Evolutionary conservation across 805 yeast genomes (phyloP).

Genomic region (Saccharomyces eubayanus): DNA sequence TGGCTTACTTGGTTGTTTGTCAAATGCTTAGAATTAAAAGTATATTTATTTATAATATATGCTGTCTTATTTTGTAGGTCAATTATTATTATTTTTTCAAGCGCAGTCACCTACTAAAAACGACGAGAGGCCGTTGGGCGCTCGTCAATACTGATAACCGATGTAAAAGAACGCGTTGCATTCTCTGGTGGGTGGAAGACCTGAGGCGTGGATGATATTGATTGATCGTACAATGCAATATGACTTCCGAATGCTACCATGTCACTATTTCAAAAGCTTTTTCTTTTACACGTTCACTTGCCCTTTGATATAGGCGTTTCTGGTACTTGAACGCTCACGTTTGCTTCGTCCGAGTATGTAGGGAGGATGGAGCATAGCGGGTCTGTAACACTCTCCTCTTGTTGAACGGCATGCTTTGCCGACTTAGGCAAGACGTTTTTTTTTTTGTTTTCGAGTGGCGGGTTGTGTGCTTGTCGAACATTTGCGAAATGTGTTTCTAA

Average conservation of each 20-base stretch:
- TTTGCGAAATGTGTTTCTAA: constrained; percentile 5
- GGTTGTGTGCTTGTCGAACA: neutral
- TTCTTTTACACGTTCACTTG: neutral
- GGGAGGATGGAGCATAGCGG: neutral
- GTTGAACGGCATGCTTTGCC: neutral
- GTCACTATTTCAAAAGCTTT: neutral
- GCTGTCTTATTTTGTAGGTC: neutral
- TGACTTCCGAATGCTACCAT: neutral
- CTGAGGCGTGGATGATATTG: neutral
- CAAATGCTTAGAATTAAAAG: neutral
- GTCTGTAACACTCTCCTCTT: neutral
- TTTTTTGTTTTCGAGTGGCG: neutral
- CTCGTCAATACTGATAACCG: neutral
- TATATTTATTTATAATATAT: neutral
- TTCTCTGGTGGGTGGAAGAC: neutral
- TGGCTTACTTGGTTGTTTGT: neutral
- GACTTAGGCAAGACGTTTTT: neutral
- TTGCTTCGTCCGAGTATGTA: neutral
- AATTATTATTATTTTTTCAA: neutral
- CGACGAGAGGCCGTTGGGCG: neutral
- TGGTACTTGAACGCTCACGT: neutral
- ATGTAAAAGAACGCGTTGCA: neutral
- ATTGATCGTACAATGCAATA: neutral
- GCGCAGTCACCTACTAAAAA: neutral
- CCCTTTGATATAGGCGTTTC: neutral